Conservation (phyloP, 2,329 filamentous ascomycete species). For the Fonsecaea erecta region DNA sequence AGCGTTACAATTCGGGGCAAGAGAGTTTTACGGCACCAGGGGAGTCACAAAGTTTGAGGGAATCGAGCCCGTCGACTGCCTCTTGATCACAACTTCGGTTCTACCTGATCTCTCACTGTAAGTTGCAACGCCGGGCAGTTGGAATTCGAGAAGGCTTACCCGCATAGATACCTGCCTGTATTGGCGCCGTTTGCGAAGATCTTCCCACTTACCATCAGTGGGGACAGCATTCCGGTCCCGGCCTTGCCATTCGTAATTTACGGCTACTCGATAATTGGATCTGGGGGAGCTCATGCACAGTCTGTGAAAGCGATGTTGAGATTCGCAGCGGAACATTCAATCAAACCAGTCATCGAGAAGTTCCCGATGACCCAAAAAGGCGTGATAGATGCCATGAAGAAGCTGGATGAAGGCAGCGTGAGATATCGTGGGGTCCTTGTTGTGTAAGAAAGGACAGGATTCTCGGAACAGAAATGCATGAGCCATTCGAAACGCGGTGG, state of each 20-base stretch:
- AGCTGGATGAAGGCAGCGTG: conserved; percentile 54
- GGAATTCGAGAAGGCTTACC: neutral
- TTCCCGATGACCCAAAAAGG: conserved; percentile 62
- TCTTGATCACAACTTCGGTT: conserved; percentile 47
- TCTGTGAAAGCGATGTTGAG: conserved; percentile 67
- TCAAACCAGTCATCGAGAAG: conserved; percentile 69
- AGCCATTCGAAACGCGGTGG: neutral
- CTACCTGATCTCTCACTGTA: conserved; percentile 48
- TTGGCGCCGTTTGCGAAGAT: conserved; percentile 43
- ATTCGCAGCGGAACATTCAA: conserved; percentile 65
- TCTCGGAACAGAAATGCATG: neutral
- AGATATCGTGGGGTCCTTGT: conserved; percentile 44
- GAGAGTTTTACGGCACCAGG: conserved; percentile 64
- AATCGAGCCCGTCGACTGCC: conserved; percentile 34
- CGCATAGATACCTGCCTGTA: conserved; percentile 38
- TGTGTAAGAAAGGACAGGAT: neutral
- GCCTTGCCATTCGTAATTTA: conserved; percentile 20
- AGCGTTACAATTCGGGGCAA: conserved; percentile 64
- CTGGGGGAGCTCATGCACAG: conserved; percentile 48
- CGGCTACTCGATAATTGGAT: conserved; percentile 26
- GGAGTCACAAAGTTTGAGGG: conserved; percentile 45
- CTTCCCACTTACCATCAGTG: conserved; percentile 43
- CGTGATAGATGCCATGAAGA: conserved; percentile 54
- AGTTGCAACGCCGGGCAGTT: conserved; percentile 24
- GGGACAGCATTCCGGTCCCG: conserved; percentile 27